phyloP scores from a whole-genome alignment of 1,284 basidiomycete genomes.

The Omphalotus olearius region DNA sequence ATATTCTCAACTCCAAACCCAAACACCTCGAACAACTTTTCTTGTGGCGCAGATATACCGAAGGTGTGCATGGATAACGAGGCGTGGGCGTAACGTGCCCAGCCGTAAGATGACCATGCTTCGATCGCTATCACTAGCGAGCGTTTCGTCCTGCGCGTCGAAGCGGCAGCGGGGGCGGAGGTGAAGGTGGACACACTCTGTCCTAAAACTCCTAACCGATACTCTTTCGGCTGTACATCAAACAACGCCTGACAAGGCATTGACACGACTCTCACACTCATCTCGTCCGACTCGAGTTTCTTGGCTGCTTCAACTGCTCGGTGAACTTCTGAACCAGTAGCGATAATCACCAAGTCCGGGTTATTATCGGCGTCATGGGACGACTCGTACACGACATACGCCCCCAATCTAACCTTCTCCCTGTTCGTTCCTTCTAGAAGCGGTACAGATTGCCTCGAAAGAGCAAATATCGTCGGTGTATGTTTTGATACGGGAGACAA shows the following conservation, averaged over 20 bases:
- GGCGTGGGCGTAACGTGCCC: slow-evolving; percentile 19
- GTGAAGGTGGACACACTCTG: too few relatives aligned
- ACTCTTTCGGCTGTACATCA: slow-evolving; percentile 58
- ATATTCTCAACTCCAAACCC: slow-evolving; percentile 17
- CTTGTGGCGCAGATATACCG: slow-evolving; percentile 15
- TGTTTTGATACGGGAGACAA: slow-evolving; percentile 30
- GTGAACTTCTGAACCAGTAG: slow-evolving; percentile 66
- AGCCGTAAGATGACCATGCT: slow-evolving; percentile 15
- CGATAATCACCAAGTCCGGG: slow-evolving; percentile 61
- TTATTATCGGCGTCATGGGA: slow-evolving; percentile 11
- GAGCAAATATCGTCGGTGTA: slow-evolving; percentile 55
- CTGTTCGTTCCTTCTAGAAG: slow-evolving; percentile 68
- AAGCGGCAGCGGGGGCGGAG: too few relatives aligned
- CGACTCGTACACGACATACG: slow-evolving; percentile 54
- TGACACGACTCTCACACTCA: slow-evolving; percentile 62
- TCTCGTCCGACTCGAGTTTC: slow-evolving; percentile 41
- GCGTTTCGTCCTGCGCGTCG: too few relatives aligned
- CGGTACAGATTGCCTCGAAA: slow-evolving; percentile 68
- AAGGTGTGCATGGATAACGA: slow-evolving; percentile 16
- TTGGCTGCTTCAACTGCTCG: slow-evolving; percentile 61
- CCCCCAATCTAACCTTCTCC: slow-evolving; percentile 64
- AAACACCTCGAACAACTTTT: slow-evolving; percentile 16
- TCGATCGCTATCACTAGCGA: slow-evolving; percentile 16
- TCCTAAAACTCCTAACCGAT: slow-evolving; percentile 31
- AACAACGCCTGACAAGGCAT: slow-evolving; percentile 69